Base-by-base conservation (phyloP, 1,284 basidiomycete genomes). In the Cutaneotrichosporon sp. region DNA sequence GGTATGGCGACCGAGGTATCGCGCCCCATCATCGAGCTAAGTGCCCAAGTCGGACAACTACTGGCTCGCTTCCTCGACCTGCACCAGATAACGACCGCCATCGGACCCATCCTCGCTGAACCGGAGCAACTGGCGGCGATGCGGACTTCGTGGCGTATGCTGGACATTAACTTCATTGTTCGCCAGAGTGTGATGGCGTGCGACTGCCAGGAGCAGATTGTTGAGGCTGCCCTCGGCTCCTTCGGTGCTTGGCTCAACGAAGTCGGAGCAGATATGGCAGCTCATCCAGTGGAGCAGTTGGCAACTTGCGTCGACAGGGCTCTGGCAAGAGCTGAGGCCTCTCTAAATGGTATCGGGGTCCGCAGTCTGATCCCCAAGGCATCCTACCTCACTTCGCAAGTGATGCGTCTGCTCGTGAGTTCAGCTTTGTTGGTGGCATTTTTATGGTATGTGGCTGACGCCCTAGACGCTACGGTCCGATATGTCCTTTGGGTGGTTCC, bases 401-500 rank as follows among this genome's bases (percentile, higher is more conserved):
- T 74, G 31, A 63, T 68, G 57, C 59, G 70, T 20, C 64, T 72
- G 33, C 32, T 60, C 14, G 64, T 67, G 33, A 55, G 65, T 58
- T 24, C 14, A 33, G 4, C 5, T 16, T 16, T 29, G 25, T 47
- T 14, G 26, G n/a, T n/a, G n/a, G n/a, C n/a, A n/a, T n/a, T n/a
- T n/a, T n/a, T n/a, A n/a, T n/a, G n/a, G 11, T 12, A 29, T 11
- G 11, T 19, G 11, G n/a, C 38, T 50, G 16, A 51, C 20, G 11
- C 19, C 24, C 11, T 48, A 68, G 61, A 70, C 68, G 1, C 57
- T 71, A 19, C 65, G 60, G 39, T 64, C 60, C 20, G 68, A 67
- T 46, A 57, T 64, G 17, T 57, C 64, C 2, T 71, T 71, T 42
- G 69, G 70, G 5, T 51, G 59, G 24, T 72, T 71, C 59, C 71